These are phyloP conservation scores for Ogataea dorogensis DNA, from an alignment of 805 yeast species.

Conservation along the genomic window DNA sequence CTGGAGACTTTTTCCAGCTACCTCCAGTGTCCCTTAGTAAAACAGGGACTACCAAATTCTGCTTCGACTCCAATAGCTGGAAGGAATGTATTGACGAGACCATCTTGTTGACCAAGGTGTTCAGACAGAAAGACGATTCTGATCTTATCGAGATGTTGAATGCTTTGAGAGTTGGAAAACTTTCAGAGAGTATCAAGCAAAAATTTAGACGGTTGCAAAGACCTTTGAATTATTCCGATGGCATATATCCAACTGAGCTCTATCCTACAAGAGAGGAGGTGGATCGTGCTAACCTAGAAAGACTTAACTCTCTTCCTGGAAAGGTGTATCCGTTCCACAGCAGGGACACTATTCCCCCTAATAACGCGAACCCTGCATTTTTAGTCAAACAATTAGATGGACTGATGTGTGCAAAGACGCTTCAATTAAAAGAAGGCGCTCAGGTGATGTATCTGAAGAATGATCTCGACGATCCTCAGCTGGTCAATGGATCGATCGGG, in stretches of 20 bases:
- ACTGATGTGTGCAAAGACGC: constrained; percentile 66
- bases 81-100: constrained; percentile 57
- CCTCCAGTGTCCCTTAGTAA: constrained; percentile 73
- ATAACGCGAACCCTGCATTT: constrained; percentile 8
- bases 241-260: constrained; percentile 84
- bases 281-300: constrained; percentile 61
- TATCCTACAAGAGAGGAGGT: constrained; percentile 88
- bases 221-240: constrained; percentile 59
- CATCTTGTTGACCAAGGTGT: constrained; percentile 71
- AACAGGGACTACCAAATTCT: constrained; percentile 45
- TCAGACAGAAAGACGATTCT: constrained; percentile 82
- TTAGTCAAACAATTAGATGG: constrained; percentile 30
- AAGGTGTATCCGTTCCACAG: constrained; percentile 43
- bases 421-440: constrained; percentile 76
- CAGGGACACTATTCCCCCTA: constrained; percentile 35
- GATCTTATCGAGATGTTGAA: constrained; percentile 78
- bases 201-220: constrained; percentile 58
- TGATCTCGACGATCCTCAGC: constrained; percentile 50
- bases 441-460: constrained; percentile 95
- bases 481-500: constrained; percentile 94
- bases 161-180: constrained; percentile 70
- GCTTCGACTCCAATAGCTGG: constrained; percentile 81
- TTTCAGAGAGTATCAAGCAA: constrained; percentile 46
- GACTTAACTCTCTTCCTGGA: constrained; percentile 52
- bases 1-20: constrained; percentile 95